Percentiles rank a stretch among this genome's conserved stretches.
Evolutionary conservation across 192 early-diverging fungal species (phyloP).

Genomic region (Coemansia sp.): DNA sequence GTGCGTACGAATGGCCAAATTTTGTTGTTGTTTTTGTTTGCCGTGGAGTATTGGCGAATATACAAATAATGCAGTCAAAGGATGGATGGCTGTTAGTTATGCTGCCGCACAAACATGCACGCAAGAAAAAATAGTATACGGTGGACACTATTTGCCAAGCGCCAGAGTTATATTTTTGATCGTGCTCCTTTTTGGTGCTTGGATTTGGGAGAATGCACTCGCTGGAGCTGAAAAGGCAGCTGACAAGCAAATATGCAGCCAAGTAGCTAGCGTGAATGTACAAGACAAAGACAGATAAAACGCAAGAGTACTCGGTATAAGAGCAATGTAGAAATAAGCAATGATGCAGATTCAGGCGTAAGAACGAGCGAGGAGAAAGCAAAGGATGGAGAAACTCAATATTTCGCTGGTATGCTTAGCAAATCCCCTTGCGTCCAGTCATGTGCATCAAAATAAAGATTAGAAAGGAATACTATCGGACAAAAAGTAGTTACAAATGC

Average conservation of each 20-base stretch:
- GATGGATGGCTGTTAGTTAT: neutral
- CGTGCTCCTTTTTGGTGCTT: too few species aligned
- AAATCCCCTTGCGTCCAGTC: neutral
- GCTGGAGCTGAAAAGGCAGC: too few species aligned
- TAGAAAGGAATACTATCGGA: neutral
- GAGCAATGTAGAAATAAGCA: slow-evolving; percentile 1
- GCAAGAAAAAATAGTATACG: neutral
- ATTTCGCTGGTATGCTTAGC: neutral
- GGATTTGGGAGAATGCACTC: too few species aligned
- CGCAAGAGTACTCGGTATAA: too few species aligned
- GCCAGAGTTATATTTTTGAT: too few species aligned
- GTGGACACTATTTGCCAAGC: too few species aligned
- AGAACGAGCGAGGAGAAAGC: too few species aligned
- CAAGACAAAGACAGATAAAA: too few species aligned
- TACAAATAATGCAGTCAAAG: neutral
- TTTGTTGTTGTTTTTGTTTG: slow-evolving; percentile 5
- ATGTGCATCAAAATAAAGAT: neutral
- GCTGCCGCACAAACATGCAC: neutral
- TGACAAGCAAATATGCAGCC: neutral
- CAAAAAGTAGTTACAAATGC: neutral
- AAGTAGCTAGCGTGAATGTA: neutral
- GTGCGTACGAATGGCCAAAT: neutral
- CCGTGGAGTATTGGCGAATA: neutral
- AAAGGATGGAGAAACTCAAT: neutral
- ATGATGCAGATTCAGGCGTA: neutral